Conservation (phyloP, 1,139 yeast species). For the Meyerozyma smithsonii region DNA sequence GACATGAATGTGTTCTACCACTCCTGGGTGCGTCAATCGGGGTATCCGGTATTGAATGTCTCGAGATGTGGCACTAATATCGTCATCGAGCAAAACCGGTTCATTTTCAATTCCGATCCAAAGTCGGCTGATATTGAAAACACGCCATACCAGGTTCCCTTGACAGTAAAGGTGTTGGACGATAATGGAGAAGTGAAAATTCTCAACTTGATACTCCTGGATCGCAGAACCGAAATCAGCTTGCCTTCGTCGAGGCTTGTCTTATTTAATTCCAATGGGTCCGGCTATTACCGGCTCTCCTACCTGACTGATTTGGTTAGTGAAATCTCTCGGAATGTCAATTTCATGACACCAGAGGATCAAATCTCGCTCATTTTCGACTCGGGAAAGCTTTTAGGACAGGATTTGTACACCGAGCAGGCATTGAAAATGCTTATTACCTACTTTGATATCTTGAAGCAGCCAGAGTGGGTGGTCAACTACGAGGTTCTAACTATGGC, state of each 20-base stretch:
- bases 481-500: constrained; percentile 26
- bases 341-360: constrained; percentile 24
- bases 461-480: constrained; percentile 17
- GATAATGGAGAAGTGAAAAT: constrained; percentile 23
- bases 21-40: constrained; percentile 58
- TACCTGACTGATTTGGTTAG: constrained; percentile 16
- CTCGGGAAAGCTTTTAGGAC: constrained; percentile 27
- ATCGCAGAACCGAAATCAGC: constrained; percentile 37
- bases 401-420: constrained; percentile 11
- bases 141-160: constrained; percentile 48
- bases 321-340: constrained; percentile 20
- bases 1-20: constrained; percentile 42
- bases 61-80: constrained; percentile 21
- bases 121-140: constrained; percentile 30
- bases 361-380: constrained; percentile 33
- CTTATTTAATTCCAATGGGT: constrained; percentile 40
- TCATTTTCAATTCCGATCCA: constrained; percentile 2
- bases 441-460: constrained; percentile 21
- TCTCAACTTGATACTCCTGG: constrained; percentile 43
- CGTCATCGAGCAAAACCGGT: constrained; percentile 15
- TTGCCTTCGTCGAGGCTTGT: constrained; percentile 24
- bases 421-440: constrained; percentile 26
- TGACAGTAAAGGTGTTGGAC: constrained; percentile 36
- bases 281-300: constrained; percentile 41
- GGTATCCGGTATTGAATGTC: constrained; percentile 52